Percentiles rank a stretch among this genome's conserved stretches.
Evolutionary conservation across 768 basidiomycete genomes (phyloP).

Genomic region (Suillus lakei): DNA sequence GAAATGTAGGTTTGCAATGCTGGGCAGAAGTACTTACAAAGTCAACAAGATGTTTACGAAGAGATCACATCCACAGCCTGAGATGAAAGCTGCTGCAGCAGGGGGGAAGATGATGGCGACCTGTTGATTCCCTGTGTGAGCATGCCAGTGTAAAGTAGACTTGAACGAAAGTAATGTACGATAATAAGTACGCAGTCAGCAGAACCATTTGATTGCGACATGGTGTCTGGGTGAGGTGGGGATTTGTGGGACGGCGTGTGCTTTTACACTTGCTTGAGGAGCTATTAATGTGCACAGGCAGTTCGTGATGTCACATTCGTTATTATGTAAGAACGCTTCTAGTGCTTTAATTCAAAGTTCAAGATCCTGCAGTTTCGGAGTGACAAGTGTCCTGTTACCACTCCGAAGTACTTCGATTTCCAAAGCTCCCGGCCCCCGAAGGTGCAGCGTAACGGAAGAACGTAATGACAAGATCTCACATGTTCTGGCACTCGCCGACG

Average conservation of each 20-base stretch:
- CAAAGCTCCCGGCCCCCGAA: too few species aligned
- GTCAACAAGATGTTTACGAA: slow-evolving; percentile 83
- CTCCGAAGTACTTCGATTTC: too few species aligned
- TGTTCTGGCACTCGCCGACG: too few species aligned
- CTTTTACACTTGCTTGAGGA: too few species aligned
- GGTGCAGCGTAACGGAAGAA: too few species aligned
- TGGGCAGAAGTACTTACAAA: slow-evolving; percentile 50
- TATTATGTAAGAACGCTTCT: too few species aligned
- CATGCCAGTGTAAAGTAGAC: not conserved
- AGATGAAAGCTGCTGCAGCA: slow-evolving; percentile 71
- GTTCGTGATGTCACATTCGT: slow-evolving; percentile 29
- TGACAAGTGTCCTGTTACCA: too few species aligned
- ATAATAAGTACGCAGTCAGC: not conserved
- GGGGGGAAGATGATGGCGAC: slow-evolving; percentile 81
- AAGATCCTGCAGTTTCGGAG: too few species aligned
- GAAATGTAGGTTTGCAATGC: not conserved
- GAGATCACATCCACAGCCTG: slow-evolving; percentile 84
- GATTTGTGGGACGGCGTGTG: not conserved
- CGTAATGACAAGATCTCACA: too few species aligned
- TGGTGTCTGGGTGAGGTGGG: not conserved
- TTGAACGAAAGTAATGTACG: not conserved
- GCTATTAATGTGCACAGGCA: too few species aligned
- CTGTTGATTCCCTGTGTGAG: slow-evolving; percentile 37
- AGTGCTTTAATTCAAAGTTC: too few species aligned
- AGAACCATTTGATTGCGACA: not conserved